Conservation (phyloP, 208 protist species). For the Crithidia acanthocephali region DNA sequence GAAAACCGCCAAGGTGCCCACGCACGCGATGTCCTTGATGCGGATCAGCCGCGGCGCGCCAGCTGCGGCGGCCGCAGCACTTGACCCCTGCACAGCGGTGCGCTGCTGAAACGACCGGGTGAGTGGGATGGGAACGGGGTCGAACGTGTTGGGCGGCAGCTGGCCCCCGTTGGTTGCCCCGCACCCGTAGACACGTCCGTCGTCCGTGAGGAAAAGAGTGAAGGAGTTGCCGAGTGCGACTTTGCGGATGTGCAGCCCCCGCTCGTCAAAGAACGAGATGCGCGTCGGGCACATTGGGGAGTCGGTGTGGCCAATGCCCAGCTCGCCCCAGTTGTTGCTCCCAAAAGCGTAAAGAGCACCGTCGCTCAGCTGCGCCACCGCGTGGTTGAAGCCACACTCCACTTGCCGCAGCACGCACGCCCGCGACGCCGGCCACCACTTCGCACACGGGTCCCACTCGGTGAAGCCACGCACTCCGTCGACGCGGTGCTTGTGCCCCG, state of each 20-base stretch:
- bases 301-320: conserved; percentile 63
- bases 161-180: conserved; percentile 71
- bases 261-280: conserved; percentile 55
- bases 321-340: conserved; percentile 80
- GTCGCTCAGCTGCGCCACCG: conserved; percentile 45
- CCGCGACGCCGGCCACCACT: conserved; percentile 46
- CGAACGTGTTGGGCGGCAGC: conserved; percentile 65
- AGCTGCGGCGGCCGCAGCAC: not conserved
- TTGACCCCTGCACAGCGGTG: not conserved
- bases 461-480: conserved; percentile 47
- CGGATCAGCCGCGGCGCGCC: conserved; percentile 53
- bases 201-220: conserved; percentile 68
- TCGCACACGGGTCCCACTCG: conserved; percentile 57
- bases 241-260: conserved; percentile 48
- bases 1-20: conserved; percentile 50
- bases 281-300: conserved; percentile 61
- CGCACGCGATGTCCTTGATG: conserved; percentile 68
- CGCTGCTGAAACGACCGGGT: conserved; percentile 46
- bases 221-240: conserved; percentile 67
- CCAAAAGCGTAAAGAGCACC: conserved; percentile 65
- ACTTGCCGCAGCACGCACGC: conserved; percentile 37
- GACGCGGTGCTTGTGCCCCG: conserved; percentile 56
- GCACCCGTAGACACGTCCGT: conserved; percentile 73
- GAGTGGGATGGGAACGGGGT: conserved; percentile 65
- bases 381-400: conserved; percentile 67